Base-by-base conservation (phyloP, 257 asterid genomes). In the Scutellaria minor region DNA sequence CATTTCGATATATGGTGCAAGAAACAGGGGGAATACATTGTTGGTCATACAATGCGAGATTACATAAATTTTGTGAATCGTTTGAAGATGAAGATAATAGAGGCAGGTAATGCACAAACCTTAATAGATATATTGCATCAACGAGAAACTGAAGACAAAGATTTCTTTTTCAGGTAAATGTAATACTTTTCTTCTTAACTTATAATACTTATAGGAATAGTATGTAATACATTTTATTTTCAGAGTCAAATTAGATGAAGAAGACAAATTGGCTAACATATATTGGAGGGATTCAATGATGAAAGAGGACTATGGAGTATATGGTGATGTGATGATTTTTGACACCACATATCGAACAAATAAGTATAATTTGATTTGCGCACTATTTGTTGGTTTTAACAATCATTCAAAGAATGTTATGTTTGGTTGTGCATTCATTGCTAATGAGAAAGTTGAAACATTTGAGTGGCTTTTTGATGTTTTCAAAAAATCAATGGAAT, bases 251-350 rank as follows among this genome's bases (percentile, higher is more conserved):
- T 54, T 54, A 0, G 44, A 55, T 4, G 55, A 69, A 14, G 8
- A 9, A 6, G 64, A 20, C 5, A 53, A 1, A 53, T 20, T 68
- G 14, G 9, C 41, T 31, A 40, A 56, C 12, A 5, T 53, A 3
- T 68, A 40, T n/a, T 68, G 44, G 74, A 68, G 74, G 9, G 64
- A 68, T 6, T 18, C 64, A 2, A 18, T 68, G 64, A 68, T 68
- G 73, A 68, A 35, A 0, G 73, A 52, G 40, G 73, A 68, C 39
- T 68, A 68, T 6, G 44, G 2, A 5, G 6, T 54, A 22, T 69
- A 40, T 41, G 55, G 45, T 0, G 74, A 69, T 41, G 44, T 41
- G 11, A 55, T 69, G 41, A 44, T 69, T 9, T 69, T 69, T 13
- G 55, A 69, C 9, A 69, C 73, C 2, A 67, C 31, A 9, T 69